Conservation (phyloP, 768 basidiomycete species). For the Rhodocollybia butyracea region DNA sequence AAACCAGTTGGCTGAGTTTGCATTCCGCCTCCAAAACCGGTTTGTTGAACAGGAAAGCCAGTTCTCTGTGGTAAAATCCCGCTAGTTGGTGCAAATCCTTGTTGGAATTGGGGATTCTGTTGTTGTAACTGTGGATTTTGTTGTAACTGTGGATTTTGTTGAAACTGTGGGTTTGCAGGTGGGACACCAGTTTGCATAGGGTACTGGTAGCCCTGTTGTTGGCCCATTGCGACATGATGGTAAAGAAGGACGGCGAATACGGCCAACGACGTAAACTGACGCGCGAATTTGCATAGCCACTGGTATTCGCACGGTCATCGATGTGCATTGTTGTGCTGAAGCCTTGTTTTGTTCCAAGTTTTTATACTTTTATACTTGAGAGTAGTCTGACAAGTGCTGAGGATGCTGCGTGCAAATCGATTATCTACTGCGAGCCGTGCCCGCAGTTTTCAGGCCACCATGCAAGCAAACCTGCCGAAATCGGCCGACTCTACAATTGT, state of each 20-base stretch:
- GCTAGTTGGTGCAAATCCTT: slow-evolving; percentile 31
- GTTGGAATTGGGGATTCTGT: slow-evolving; percentile 11
- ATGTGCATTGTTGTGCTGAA: too few relatives aligned
- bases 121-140: slow-evolving; percentile 19
- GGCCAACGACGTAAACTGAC: slow-evolving; percentile 8
- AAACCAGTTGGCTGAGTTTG: slow-evolving; percentile 1
- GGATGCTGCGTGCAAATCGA: too few relatives aligned
- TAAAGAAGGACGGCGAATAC: slow-evolving; percentile 16
- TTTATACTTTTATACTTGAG: too few relatives aligned
- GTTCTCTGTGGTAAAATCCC: slow-evolving; percentile 62
- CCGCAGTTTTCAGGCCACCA: too few relatives aligned
- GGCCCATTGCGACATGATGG: slow-evolving; percentile 77
- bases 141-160: slow-evolving; percentile 41
- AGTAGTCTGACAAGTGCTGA: too few relatives aligned
- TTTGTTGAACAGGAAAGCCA: slow-evolving; percentile 46
- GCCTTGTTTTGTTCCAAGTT: too few relatives aligned
- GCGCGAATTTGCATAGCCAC: too few relatives aligned
- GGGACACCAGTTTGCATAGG: slow-evolving; percentile 72
- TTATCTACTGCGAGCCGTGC: too few relatives aligned
- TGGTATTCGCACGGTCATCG: too few relatives aligned
- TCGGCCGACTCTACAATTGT: too few relatives aligned
- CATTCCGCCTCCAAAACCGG: too few relatives aligned
- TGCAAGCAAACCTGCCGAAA: too few relatives aligned
- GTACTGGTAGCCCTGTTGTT: slow-evolving; percentile 67
- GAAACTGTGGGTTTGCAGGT: slow-evolving; percentile 35